Evolutionary conservation across 2,329 filamentous ascomycete species (phyloP), one percentile per base, ranked within the genome.

Genomic region (Passalora sequoiae): DNA sequence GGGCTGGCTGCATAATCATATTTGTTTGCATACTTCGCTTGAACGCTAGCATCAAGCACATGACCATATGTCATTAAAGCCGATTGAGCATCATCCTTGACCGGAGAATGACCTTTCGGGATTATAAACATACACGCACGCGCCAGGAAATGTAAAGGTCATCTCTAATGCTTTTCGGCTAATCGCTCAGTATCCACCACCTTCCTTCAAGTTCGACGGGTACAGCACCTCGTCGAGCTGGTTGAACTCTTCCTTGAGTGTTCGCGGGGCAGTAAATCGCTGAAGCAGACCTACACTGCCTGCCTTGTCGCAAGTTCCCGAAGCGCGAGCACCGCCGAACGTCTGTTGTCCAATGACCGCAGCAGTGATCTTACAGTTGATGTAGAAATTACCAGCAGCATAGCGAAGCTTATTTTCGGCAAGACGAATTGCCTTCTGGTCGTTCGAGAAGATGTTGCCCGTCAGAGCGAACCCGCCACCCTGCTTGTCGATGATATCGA

Each of bases 361-460:
- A 39, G 68, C 74, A 3, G 74, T 77, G 54, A 70, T 82, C 76
- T 89, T 89, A 71, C 81, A 84, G 70, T 89, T 89, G 69, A 89
- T 76, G 69, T 89, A 89, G 65, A 89, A 89, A 71, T 89, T 89
- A 32, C 85, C 85, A 1, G 84, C 84, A 0, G 81, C 71, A 61
- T 87, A 79, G 51, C 83, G 74, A 40, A 89, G 73, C 49, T 72
- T 75, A 56, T 87, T 77, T 64, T 88, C 83, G 0, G 83, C 85
- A 43, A 73, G 72, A 28, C 81, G 75, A 46, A 88, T 69, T 10
- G 75, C 80, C 39, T 74, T 67, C 31, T 84, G 72, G 66, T 88
- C 83, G 43, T 73, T 67, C 7, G 84, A 83, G 63, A 89, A 89
- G 43, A 89, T 72, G 48, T 83, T 75, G 6, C 85, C 85, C 0